Base-by-base conservation (phyloP, 257 asterid species). In the Fraxinus americana region DNA sequence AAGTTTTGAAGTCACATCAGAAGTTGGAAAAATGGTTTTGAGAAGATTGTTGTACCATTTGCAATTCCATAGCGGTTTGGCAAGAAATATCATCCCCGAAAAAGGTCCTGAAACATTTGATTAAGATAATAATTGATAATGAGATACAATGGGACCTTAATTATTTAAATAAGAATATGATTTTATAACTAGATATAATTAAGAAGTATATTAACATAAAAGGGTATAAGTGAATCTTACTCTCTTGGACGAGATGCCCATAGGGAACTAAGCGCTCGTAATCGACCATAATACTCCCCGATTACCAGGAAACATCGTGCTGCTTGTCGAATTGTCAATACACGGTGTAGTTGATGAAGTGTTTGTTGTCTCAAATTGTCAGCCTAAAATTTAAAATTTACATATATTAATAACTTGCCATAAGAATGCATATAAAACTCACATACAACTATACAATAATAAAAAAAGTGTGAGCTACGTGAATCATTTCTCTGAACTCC, bases 161-260 rank as follows among this genome's bases (percentile, higher is more conserved):
- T 39, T 39, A 9, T 39, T 39, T 39, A 8, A 39, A 7, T 38
- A 38, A 8, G 43, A 38, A 7, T 38, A 38, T 7, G 43, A 38
- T 38, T 38, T 38, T 41, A 41, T 12, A 41, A 43, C 16, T 12
- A 43, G 17, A 43, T 43, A 43, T 4, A 43, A 43, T 43, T 43
- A 12, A 57, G 16, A 25, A 11, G 17, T 4, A 63, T 25, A 63
- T 19, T 5, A 30, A 59, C 0, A 27, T 16, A 54, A 78, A 27
- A 9, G 29, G 61, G 10, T 10, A 23, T 1, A 27, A 8, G 36
- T 59, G 5, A 8, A 43, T 74, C 98, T 87, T 89, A 95, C 99
- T 90, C 98, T 83, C 92, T 82, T 0, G 98, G 99, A 52, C 99
- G 83, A n/a, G 99, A 95, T 9, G 92, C 89, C 99, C 99, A 95